These are phyloP conservation scores for Henckelia pumila DNA, from an alignment of 257 asterid genomes.

Conservation along the genomic window DNA sequence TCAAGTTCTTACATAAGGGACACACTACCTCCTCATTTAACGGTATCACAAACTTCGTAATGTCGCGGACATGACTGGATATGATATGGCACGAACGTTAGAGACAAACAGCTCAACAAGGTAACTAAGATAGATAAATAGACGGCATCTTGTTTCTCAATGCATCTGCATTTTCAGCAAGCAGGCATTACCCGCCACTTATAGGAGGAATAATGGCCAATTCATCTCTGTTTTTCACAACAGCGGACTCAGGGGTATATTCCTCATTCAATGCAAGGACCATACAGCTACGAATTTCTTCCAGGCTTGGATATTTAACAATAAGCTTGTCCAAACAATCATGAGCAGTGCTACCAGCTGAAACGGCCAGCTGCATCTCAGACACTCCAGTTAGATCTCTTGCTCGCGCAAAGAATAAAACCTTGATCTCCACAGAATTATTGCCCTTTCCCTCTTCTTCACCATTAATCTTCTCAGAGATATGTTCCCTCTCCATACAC, in stretches of 20 bases:
- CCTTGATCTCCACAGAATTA: constrained; percentile 50
- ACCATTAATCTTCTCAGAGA: constrained; percentile 23
- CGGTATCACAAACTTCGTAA: neutral
- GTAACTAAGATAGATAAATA: neutral
- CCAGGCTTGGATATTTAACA: constrained; percentile 60
- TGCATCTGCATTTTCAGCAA: neutral
- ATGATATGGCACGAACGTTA: neutral
- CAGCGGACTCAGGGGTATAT: constrained; percentile 55
- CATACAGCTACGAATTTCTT: constrained; percentile 82
- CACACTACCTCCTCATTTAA: neutral
- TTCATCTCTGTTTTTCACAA: constrained; percentile 74
- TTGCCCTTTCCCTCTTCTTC: constrained; percentile 30
- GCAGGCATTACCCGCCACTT: constrained; percentile 65
- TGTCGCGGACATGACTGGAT: neutral
- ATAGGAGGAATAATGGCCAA: constrained; percentile 95
- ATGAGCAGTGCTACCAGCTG: constrained; percentile 60
- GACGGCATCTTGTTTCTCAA: neutral
- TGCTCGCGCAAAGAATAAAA: constrained; percentile 83
- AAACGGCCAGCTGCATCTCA: constrained; percentile 58
- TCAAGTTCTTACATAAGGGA: neutral
- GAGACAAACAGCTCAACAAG: neutral
- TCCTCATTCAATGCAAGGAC: constrained; percentile 85
- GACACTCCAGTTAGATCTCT: constrained; percentile 72
- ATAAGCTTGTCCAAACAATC: constrained; percentile 68
- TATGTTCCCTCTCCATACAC: constrained; percentile 20